A percentile compares a stretch with the other conserved stretches of the same genome.
Conservation (phyloP, 75 land plant genomes). For the Gnetum montanum region DNA sequence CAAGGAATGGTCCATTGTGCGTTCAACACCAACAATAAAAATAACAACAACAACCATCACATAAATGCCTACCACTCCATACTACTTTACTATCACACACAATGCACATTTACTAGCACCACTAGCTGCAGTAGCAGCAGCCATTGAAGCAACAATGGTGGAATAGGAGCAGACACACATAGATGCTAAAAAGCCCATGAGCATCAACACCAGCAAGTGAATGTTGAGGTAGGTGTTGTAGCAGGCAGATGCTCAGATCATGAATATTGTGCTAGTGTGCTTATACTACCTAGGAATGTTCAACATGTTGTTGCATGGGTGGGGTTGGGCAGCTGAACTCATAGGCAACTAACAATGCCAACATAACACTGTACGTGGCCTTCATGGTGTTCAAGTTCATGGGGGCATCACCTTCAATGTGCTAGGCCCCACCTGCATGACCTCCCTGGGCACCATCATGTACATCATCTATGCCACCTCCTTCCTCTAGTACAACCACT, state of each 20-base stretch:
- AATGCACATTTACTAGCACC: too few relatives aligned
- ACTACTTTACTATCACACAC: too few relatives aligned
- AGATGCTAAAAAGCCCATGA: too few relatives aligned
- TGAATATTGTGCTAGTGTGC: constrained; percentile 67
- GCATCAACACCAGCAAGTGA: too few relatives aligned
- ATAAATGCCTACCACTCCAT: too few relatives aligned
- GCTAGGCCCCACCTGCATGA: constrained; percentile 61
- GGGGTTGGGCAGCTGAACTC: constrained; percentile 79
- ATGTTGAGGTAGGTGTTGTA: too few relatives aligned
- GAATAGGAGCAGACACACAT: too few relatives aligned
- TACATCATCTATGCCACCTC: constrained; percentile 84
- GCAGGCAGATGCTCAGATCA: constrained; percentile 55
- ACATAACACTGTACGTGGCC: constrained; percentile 85
- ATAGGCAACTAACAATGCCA: constrained; percentile 75
- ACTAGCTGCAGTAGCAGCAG: too few relatives aligned
- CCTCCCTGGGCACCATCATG: constrained; percentile 52
- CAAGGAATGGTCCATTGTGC: too few relatives aligned
- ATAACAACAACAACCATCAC: too few relatives aligned
- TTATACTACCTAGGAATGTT: constrained; percentile 99
- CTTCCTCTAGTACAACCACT: constrained; percentile 81
- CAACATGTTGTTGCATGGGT: constrained; percentile 80
- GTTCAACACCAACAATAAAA: too few relatives aligned
- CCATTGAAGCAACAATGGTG: too few relatives aligned
- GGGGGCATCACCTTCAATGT: constrained; percentile 87
- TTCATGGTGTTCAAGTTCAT: constrained; percentile 78